Conservation (phyloP, 2,329 filamentous ascomycete species). For the Chrysoporthe cubensis region DNA sequence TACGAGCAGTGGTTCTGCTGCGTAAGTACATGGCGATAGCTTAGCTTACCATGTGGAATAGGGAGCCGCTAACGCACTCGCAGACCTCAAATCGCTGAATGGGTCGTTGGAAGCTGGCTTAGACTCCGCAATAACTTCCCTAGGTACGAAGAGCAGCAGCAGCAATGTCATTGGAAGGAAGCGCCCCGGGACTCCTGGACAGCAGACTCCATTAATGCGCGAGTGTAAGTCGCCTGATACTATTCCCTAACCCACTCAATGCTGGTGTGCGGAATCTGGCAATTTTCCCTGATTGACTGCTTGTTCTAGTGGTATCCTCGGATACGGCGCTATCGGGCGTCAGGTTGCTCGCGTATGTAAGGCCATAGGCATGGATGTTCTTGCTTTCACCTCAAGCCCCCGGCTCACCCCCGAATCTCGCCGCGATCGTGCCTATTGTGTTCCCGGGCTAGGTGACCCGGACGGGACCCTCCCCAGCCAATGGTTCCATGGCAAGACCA, state of each 20-base stretch:
- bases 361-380: constrained; percentile 67
- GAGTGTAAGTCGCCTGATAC: constrained; percentile 18
- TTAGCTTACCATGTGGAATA: no score
- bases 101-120: constrained; percentile 44
- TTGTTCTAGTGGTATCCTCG: constrained; percentile 40
- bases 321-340: constrained; percentile 49
- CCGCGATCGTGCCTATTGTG: constrained; percentile 61
- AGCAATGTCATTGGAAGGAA: constrained; percentile 36
- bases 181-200: not conserved
- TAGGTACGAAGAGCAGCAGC: constrained; percentile 37
- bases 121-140: constrained; percentile 39
- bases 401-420: constrained; percentile 62
- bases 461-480: constrained; percentile 44
- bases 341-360: constrained; percentile 51
- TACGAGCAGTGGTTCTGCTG: constrained; percentile 42
- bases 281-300: not conserved
- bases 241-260: not conserved
- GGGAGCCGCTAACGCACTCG: no score
- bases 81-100: constrained; percentile 46
- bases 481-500: constrained; percentile 45
- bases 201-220: constrained; percentile 21
- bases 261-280: no score
- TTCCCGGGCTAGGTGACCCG: constrained; percentile 62
- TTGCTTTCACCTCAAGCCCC: constrained; percentile 67
- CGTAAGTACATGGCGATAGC: constrained; percentile 36